These are phyloP conservation scores for Jamesozyma hellenica DNA, from an alignment of 805 yeast species.

Conservation along the genomic window DNA sequence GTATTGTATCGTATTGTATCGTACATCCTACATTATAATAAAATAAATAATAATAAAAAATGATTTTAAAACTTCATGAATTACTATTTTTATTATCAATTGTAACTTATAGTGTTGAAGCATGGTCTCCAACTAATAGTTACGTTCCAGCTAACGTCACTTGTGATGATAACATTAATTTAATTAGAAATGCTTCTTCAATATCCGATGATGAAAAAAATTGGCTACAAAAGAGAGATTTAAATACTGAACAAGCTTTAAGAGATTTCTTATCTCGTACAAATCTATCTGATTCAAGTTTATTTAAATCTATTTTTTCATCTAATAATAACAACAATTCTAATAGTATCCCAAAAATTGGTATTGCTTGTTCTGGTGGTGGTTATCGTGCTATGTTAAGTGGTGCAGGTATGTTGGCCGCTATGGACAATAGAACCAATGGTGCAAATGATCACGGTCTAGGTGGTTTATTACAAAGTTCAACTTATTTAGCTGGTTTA, in stretches of 20 bases:
- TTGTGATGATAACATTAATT: slow-evolving; percentile 36
- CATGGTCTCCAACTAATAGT: slow-evolving; percentile 36
- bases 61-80: not conserved
- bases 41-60: not conserved
- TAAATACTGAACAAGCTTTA: slow-evolving; percentile 36
- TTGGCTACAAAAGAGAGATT: slow-evolving; percentile 42
- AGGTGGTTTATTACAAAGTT: slow-evolving; percentile 64
- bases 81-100: slow-evolving; percentile 5
- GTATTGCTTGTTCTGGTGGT: slow-evolving; percentile 69
- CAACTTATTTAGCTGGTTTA: slow-evolving; percentile 65
- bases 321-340: slow-evolving; percentile 14
- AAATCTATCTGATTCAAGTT: slow-evolving; percentile 12
- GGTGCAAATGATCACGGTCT: slow-evolving; percentile 46
- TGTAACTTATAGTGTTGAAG: slow-evolving; percentile 6
- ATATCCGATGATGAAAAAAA: slow-evolving; percentile 37
- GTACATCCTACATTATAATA: too few relatives aligned
- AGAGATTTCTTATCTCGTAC: slow-evolving; percentile 38
- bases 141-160: slow-evolving; percentile 51
- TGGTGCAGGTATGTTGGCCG: slow-evolving; percentile 79
- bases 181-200: slow-evolving; percentile 37
- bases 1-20: too few relatives aligned
- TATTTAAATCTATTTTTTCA: slow-evolving; percentile 14
- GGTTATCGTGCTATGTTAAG: slow-evolving; percentile 83
- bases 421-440: slow-evolving; percentile 66
- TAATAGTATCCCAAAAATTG: slow-evolving; percentile 36